Conservation (phyloP, 2,329 filamentous ascomycete species). For the Remersonia thermophila region DNA sequence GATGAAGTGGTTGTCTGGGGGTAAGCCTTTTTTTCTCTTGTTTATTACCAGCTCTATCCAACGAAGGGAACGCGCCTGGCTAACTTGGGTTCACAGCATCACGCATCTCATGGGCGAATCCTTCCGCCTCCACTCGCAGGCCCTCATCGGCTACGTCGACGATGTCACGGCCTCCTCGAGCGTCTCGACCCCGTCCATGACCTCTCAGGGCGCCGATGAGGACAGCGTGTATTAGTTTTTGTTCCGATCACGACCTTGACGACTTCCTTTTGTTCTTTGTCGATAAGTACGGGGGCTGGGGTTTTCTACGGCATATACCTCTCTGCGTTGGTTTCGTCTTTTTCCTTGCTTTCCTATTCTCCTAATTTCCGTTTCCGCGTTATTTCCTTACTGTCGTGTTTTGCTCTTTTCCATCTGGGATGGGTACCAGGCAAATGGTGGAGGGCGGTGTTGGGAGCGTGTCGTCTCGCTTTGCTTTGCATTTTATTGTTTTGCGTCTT, state of each 20-base stretch:
- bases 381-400: slow-evolving; percentile 22
- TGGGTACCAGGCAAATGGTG: slow-evolving; percentile 6
- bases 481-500: slow-evolving; percentile 19
- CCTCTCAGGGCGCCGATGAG: slow-evolving; percentile 57
- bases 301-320: slow-evolving; percentile 35
- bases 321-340: slow-evolving; percentile 11
- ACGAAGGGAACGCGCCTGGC: no score
- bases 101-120: slow-evolving; percentile 96
- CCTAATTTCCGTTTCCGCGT: slow-evolving; percentile 19
- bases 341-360: slow-evolving; percentile 21
- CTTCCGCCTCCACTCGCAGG: slow-evolving; percentile 92
- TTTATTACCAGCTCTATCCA: slow-evolving; percentile 3
- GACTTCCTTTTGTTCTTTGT: slow-evolving; percentile 39
- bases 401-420: slow-evolving; percentile 17
- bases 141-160: slow-evolving; percentile 88
- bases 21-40: slow-evolving; percentile 45
- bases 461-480: slow-evolving; percentile 4
- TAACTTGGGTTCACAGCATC: slow-evolving; percentile 48
- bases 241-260: slow-evolving; percentile 31
- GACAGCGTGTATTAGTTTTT: slow-evolving; percentile 53
- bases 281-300: slow-evolving; percentile 17
- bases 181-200: slow-evolving; percentile 59
- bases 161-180: slow-evolving; percentile 59
- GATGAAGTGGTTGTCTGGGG: slow-evolving; percentile 99
- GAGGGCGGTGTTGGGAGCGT: slow-evolving; percentile 9